Evolutionary conservation across 345 rosid species (phyloP).

Genomic region (Linum lewisii): DNA sequence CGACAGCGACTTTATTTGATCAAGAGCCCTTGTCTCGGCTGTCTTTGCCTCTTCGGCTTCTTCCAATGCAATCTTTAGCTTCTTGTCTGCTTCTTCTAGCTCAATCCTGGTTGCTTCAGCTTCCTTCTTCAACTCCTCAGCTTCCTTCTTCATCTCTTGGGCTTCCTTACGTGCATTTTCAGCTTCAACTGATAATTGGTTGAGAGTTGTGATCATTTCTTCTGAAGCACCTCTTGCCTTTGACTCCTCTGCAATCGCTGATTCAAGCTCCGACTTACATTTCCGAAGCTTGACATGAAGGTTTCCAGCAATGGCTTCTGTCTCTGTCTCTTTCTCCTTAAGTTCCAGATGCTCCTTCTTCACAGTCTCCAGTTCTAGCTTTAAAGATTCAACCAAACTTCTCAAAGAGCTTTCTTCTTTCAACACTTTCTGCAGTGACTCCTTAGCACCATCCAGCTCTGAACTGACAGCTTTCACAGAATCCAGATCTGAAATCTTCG

Average conservation of each 20-base stretch:
- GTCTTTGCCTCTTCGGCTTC: conserved; percentile 83
- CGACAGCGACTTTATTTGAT: conserved; percentile 54
- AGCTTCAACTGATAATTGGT: conserved; percentile 59
- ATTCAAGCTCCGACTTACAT: conserved; percentile 73
- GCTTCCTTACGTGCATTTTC: conserved; percentile 57
- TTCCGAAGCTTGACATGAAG: conserved; percentile 67
- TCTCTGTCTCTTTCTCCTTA: conserved; percentile 74
- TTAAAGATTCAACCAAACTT: conserved; percentile 58
- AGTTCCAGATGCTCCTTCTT: conserved; percentile 61
- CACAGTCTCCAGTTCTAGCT: conserved; percentile 58
- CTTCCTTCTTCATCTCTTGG: conserved; percentile 64
- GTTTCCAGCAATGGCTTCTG: conserved; percentile 72
- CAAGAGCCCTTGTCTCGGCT: conserved; percentile 62
- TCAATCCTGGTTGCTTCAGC: conserved; percentile 47
- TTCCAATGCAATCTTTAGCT: conserved; percentile 58
- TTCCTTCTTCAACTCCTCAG: conserved; percentile 56
- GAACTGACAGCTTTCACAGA: conserved; percentile 51
- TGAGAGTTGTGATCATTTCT: conserved; percentile 70
- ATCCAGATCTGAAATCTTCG: conserved; percentile 66
- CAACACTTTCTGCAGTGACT: conserved; percentile 56
- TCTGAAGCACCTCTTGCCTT: conserved; percentile 58
- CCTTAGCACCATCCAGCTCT: conserved; percentile 80
- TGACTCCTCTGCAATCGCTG: conserved; percentile 49
- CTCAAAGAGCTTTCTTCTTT: conserved; percentile 67
- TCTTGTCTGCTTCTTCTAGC: conserved; percentile 64